A percentile compares a stretch with the other conserved stretches of the same genome.
phyloP scores from a whole-genome alignment of 352 stramenopile species.

The Pythium aphanidermatum region DNA sequence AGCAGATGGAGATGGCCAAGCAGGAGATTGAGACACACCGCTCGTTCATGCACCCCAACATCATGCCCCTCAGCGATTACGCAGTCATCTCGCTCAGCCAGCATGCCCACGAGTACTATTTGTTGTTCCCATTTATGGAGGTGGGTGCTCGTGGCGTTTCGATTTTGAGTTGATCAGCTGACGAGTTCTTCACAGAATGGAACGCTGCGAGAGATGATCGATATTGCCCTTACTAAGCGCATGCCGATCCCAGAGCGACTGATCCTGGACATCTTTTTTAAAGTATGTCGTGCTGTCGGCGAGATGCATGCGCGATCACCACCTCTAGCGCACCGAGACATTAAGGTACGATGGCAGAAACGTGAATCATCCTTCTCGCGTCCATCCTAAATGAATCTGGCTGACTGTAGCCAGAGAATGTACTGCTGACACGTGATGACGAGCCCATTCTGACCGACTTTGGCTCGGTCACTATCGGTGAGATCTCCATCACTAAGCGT shows the following conservation, averaged over 20 bases:
- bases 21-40: slow-evolving; percentile 79
- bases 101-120: slow-evolving; percentile 62
- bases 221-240: slow-evolving; percentile 39
- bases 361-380: no score
- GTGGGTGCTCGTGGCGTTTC: no score
- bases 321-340: slow-evolving; percentile 78
- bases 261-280: slow-evolving; percentile 78
- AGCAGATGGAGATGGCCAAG: slow-evolving; percentile 76
- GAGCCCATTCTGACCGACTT: slow-evolving; percentile 88
- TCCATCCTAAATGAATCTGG: neutral
- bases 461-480: slow-evolving; percentile 59
- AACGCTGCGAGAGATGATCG: slow-evolving; percentile 81
- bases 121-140: slow-evolving; percentile 85
- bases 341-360: slow-evolving; percentile 67
- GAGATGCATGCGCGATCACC: slow-evolving; percentile 70
- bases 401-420: slow-evolving; percentile 71
- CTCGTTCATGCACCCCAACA: slow-evolving; percentile 66
- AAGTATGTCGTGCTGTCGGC: slow-evolving; percentile 71
- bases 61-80: slow-evolving; percentile 83
- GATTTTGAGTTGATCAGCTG: neutral
- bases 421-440: slow-evolving; percentile 71
- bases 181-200: slow-evolving; percentile 40
- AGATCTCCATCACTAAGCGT: slow-evolving; percentile 61
- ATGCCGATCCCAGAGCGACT: slow-evolving; percentile 55
- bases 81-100: slow-evolving; percentile 44